phyloP scores from a whole-genome alignment of 768 basidiomycete genomes.

The Termitomyces sp. region DNA sequence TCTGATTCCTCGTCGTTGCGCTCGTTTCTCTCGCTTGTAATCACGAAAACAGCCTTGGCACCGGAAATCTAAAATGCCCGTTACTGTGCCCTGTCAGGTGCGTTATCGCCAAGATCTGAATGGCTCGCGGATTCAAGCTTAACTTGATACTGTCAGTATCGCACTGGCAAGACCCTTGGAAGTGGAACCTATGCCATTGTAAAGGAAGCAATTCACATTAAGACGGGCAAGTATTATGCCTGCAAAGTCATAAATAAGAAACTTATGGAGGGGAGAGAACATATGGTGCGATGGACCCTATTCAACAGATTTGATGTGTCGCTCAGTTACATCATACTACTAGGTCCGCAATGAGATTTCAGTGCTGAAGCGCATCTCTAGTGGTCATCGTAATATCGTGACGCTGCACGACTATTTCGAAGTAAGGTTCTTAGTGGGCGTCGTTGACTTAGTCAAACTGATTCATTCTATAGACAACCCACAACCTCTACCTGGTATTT shows the following conservation, averaged over 20 bases:
- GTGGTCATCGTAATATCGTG: slow-evolving; percentile 85
- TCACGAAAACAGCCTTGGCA: slow-evolving; percentile 4
- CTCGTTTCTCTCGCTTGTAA: neutral
- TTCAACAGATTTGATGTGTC: slow-evolving; percentile 2
- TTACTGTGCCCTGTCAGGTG: slow-evolving; percentile 45
- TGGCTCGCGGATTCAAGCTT: slow-evolving; percentile 2
- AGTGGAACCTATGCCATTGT: slow-evolving; percentile 95
- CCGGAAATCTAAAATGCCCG: slow-evolving; percentile 19
- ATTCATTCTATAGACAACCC: slow-evolving; percentile 54
- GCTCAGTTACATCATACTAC: neutral
- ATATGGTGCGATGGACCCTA: slow-evolving; percentile 65
- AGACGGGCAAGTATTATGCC: slow-evolving; percentile 89
- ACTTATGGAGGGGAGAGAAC: slow-evolving; percentile 95
- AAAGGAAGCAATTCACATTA: slow-evolving; percentile 92
- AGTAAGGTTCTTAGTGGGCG: slow-evolving; percentile 32
- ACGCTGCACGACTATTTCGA: slow-evolving; percentile 96
- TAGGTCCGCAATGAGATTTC: slow-evolving; percentile 97
- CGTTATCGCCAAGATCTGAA: slow-evolving; percentile 10
- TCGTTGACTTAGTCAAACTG: neutral
- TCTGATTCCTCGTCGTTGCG: neutral
- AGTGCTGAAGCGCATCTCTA: slow-evolving; percentile 90
- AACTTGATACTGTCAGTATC: slow-evolving; percentile 46
- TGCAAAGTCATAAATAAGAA: slow-evolving; percentile 99
- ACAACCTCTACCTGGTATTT: slow-evolving; percentile 92
- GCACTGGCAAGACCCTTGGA: slow-evolving; percentile 82